Evolutionary conservation across 1,139 yeast species (phyloP).

Genomic region (Scheffersomyces stambukii): DNA sequence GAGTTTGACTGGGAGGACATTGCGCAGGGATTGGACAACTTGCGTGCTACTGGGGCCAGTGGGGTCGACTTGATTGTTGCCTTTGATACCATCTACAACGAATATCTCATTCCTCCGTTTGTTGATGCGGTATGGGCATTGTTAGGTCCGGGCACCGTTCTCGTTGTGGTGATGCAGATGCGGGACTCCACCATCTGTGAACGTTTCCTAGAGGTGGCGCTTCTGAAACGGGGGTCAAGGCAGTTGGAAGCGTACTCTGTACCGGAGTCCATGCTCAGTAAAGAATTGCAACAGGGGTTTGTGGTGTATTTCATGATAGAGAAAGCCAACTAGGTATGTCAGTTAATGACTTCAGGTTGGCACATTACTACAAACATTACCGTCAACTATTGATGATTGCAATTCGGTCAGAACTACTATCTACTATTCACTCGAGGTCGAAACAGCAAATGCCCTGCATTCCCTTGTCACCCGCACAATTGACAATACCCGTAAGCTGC

Average conservation of each 20-base stretch:
- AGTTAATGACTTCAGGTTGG: too few relatives aligned
- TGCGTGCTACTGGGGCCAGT: conserved; percentile 9
- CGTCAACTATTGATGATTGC: too few relatives aligned
- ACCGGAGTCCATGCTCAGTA: conserved; percentile 22
- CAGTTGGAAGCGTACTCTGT: conserved; percentile 22
- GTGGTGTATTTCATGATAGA: conserved; percentile 34
- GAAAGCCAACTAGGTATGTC: too few relatives aligned
- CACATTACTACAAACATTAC: too few relatives aligned
- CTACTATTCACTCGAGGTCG: too few relatives aligned
- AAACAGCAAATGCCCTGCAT: too few relatives aligned
- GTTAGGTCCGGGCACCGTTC: conserved; percentile 28
- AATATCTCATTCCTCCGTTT: conserved; percentile 51
- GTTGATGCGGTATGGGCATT: conserved; percentile 37
- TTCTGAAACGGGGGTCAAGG: conserved; percentile 6
- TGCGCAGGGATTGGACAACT: conserved; percentile 26
- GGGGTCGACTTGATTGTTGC: conserved; percentile 52
- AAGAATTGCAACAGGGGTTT: conserved; percentile 36
- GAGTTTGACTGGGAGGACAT: conserved; percentile 67
- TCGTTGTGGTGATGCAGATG: conserved; percentile 51
- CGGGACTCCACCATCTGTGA: conserved; percentile 53
- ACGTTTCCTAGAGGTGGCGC: conserved; percentile 33
- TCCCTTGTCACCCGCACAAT: too few relatives aligned
- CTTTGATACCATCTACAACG: conserved; percentile 70
- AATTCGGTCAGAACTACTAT: too few relatives aligned
- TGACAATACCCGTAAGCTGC: too few relatives aligned